Evolutionary conservation across 2,329 filamentous ascomycete genomes (phyloP).

Genomic region (Niveomyces coronatus): DNA sequence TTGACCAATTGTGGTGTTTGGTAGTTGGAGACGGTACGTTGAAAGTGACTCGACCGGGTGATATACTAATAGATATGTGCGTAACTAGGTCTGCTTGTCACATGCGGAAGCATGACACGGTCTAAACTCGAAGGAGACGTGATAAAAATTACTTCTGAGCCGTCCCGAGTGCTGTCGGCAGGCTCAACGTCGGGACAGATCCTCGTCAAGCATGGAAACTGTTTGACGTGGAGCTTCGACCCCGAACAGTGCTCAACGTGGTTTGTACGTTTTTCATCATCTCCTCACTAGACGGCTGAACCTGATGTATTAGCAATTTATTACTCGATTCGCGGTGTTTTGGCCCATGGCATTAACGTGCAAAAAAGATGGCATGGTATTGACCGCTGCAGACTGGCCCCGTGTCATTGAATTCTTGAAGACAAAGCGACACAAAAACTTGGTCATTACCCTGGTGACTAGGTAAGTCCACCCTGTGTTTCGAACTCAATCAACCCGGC

Average conservation of each 20-base stretch:
- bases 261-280: constrained; percentile 26
- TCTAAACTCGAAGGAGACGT: constrained; percentile 22
- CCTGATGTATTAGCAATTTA: constrained; percentile 21
- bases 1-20: constrained; percentile 38
- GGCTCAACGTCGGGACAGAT: constrained; percentile 17
- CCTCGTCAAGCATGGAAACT: constrained; percentile 24
- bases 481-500: too few relatives aligned
- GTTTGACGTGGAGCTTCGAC: constrained; percentile 28
- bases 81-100: constrained; percentile 26
- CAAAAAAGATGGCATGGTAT: constrained; percentile 19
- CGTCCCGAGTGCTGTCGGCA: constrained; percentile 14
- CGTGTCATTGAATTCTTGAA: constrained; percentile 19
- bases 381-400: constrained; percentile 20
- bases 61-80: background rate
- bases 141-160: constrained; percentile 21
- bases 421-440: constrained; percentile 11
- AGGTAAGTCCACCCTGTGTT: constrained; percentile 13
- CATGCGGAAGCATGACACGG: constrained; percentile 29
- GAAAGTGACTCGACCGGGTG: background rate
- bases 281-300: background rate
- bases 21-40: constrained; percentile 32
- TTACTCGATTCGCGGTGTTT: constrained; percentile 31
- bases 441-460: constrained; percentile 17
- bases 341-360: constrained; percentile 31
- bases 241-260: constrained; percentile 31